Evolutionary conservation across 148 eudicot species (phyloP).

Genomic region (Rheum nobile): DNA sequence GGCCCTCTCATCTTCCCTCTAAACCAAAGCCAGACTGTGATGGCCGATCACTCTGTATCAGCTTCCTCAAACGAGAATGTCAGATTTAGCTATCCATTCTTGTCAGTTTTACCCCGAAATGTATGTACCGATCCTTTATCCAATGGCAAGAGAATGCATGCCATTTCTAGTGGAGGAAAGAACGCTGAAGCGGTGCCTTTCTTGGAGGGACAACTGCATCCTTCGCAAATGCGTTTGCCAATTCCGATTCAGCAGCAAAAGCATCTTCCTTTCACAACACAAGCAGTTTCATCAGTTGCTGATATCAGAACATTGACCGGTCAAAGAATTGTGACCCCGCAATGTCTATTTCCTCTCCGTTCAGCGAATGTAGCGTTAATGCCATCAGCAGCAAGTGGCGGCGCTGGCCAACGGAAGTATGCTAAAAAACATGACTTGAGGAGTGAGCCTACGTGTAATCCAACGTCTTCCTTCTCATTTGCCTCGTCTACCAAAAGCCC

Average conservation of each 20-base stretch:
- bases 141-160: neutral
- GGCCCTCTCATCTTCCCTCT: neutral
- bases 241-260: slow-evolving; percentile 3
- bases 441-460: neutral
- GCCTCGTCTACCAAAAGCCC: neutral
- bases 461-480: neutral
- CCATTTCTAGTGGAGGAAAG: neutral
- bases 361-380: neutral
- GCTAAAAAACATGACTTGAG: neutral
- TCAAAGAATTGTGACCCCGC: neutral
- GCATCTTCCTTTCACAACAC: neutral
- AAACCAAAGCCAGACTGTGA: neutral
- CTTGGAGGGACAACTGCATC: neutral
- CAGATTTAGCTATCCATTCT: neutral
- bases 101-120: slow-evolving; percentile 1
- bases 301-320: neutral
- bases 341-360: neutral
- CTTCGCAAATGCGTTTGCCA: neutral
- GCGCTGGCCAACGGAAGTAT: neutral
- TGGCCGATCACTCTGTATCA: neutral
- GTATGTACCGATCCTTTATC: neutral
- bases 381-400: neutral
- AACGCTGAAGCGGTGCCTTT: neutral
- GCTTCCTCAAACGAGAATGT: neutral
- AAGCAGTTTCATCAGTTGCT: neutral